Percentiles rank a stretch among this genome's conserved stretches.
These are phyloP conservation scores for Trichoderma sp. DNA, from an alignment of 2,329 filamentous ascomycete species.

Conservation along the genomic window DNA sequence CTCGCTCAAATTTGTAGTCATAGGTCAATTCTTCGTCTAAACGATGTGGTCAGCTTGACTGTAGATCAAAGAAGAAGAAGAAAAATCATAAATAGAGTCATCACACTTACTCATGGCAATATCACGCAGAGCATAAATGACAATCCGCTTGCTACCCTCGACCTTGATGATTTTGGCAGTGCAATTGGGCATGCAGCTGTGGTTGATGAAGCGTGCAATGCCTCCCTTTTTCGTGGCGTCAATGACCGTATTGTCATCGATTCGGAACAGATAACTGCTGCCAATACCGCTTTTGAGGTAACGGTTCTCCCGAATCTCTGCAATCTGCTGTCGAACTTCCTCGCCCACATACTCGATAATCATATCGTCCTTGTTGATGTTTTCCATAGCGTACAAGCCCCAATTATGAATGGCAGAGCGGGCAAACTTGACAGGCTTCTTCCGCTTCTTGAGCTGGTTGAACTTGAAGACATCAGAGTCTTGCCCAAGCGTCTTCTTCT, in stretches of 20 bases:
- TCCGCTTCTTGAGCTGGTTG: slow-evolving; percentile 98
- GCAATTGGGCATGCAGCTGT: slow-evolving; percentile 97
- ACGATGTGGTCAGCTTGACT: slow-evolving; percentile 28
- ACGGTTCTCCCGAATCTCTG: slow-evolving; percentile 87
- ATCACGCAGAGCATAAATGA: slow-evolving; percentile 96
- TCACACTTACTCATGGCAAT: slow-evolving; percentile 83
- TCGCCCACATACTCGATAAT: slow-evolving; percentile 99
- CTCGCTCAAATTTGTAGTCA: slow-evolving; percentile 99
- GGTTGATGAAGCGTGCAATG: slow-evolving; percentile 97
- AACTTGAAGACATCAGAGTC: slow-evolving; percentile 93
- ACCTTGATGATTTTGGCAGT: slow-evolving; percentile 99
- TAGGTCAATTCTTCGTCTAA: slow-evolving; percentile 98
- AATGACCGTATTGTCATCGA: slow-evolving; percentile 95
- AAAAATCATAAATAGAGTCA: not conserved
- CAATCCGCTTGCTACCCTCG: slow-evolving; percentile 95
- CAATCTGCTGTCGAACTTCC: slow-evolving; percentile 93
- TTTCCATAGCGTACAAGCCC: slow-evolving; percentile 96
- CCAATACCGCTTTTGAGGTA: slow-evolving; percentile 97
- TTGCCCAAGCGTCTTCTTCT: slow-evolving; percentile 79
- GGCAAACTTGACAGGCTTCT: slow-evolving; percentile 98
- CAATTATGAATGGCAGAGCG: slow-evolving; percentile 98
- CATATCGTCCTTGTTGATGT: slow-evolving; percentile 97
- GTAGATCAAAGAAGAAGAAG: slow-evolving; percentile 8
- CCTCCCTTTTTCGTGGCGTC: slow-evolving; percentile 98
- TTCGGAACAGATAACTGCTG: slow-evolving; percentile 95